Conservation (phyloP, 495 filamentous ascomycete genomes). For the Penicillium paradoxum region DNA sequence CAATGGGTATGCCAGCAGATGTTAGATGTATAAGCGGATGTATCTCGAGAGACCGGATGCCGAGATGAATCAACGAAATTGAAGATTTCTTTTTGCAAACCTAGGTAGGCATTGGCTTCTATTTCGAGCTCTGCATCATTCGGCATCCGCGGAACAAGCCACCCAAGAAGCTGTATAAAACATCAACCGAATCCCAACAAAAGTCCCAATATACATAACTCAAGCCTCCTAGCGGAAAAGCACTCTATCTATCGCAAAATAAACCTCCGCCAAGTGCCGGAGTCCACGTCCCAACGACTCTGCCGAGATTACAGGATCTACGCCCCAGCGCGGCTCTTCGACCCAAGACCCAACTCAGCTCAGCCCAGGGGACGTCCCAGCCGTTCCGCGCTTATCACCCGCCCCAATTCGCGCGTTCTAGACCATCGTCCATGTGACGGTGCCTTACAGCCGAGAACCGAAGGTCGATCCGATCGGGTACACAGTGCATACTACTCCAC, state of each 20-base stretch:
- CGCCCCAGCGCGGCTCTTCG: conserved; percentile 1
- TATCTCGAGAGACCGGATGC: neutral
- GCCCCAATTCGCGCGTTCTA: neutral
- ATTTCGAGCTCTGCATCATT: neutral
- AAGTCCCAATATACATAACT: neutral
- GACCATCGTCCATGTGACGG: too few species aligned
- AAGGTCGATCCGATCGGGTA: neutral
- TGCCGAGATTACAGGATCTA: conserved; percentile 13
- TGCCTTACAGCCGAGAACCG: neutral
- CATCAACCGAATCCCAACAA: neutral
- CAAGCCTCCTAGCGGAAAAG: neutral
- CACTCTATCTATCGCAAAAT: neutral
- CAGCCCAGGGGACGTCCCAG: neutral
- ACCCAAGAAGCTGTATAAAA: neutral
- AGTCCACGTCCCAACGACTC: neutral
- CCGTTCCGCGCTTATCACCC: conserved; percentile 1
- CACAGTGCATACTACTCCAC: neutral
- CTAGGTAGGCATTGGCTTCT: neutral
- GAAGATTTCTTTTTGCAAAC: too few species aligned
- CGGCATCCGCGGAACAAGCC: neutral
- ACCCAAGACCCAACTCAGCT: neutral
- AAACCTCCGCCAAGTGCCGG: conserved; percentile 1
- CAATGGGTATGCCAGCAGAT: conserved; percentile 61
- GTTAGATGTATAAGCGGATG: conserved; percentile 12
- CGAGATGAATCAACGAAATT: neutral